Conservation (phyloP, 805 yeast genomes). For the Metschnikowia cubensis region DNA sequence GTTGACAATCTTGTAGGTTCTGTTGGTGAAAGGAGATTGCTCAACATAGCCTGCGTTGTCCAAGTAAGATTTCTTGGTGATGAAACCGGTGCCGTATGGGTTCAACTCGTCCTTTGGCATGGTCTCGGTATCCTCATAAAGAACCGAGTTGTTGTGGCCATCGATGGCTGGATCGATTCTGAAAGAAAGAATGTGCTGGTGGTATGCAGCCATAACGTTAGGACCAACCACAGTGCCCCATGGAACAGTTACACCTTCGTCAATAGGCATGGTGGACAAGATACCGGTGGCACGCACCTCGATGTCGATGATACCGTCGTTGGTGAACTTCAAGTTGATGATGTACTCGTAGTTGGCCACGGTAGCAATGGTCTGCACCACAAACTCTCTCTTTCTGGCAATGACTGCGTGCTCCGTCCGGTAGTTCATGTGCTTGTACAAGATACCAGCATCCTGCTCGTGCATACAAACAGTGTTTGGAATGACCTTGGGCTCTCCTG, state of each 20-base stretch:
- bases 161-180: slow-evolving; percentile 81
- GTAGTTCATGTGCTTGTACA: slow-evolving; percentile 77
- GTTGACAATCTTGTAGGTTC: slow-evolving; percentile 71
- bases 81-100: slow-evolving; percentile 68
- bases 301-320: slow-evolving; percentile 72
- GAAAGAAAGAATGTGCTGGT: slow-evolving; percentile 75
- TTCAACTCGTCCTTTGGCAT: slow-evolving; percentile 54
- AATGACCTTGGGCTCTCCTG: slow-evolving; percentile 59
- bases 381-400: slow-evolving; percentile 74
- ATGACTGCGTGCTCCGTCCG: slow-evolving; percentile 68
- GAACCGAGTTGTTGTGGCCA: slow-evolving; percentile 73
- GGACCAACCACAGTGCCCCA: slow-evolving; percentile 78
- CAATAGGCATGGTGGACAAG: slow-evolving; percentile 79
- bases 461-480: slow-evolving; percentile 78
- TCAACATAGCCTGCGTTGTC: slow-evolving; percentile 71
- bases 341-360: slow-evolving; percentile 83
- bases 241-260: slow-evolving; percentile 60
- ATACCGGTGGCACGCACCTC: slow-evolving; percentile 87
- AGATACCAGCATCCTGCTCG: slow-evolving; percentile 71
- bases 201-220: slow-evolving; percentile 78
- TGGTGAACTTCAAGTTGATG: slow-evolving; percentile 66
- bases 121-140: slow-evolving; percentile 63
- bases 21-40: slow-evolving; percentile 70
- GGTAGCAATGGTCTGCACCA: slow-evolving; percentile 76
- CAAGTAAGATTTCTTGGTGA: slow-evolving; percentile 56